Conservation (phyloP, 768 basidiomycete species). For the Scleroderma citrinum region DNA sequence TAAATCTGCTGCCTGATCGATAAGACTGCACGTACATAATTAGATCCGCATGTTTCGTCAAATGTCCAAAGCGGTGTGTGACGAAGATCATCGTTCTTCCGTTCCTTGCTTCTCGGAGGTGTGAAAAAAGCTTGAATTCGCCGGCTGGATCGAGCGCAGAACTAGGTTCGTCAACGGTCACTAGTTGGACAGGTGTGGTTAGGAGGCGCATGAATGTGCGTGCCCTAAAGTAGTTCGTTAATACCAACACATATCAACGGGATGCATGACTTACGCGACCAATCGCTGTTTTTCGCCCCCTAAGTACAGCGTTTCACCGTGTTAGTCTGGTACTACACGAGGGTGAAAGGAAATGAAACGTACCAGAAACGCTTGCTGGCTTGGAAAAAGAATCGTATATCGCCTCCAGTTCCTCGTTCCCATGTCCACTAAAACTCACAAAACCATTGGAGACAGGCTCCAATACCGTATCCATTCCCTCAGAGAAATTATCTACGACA, state of each 20-base stretch:
- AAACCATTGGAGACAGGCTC: constrained; percentile 26
- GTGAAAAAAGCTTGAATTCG: constrained; percentile 28
- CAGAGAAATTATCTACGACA: constrained; percentile 32
- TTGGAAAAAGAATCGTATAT: constrained; percentile 18
- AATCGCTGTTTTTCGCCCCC: constrained; percentile 30
- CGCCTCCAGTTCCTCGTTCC: constrained; percentile 7
- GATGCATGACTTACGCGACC: constrained; percentile 21
- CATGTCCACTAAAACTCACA: constrained; percentile 20
- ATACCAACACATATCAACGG: too few species aligned
- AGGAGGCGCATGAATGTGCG: constrained; percentile 38
- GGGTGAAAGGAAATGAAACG: too few species aligned
- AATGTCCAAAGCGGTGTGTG: constrained; percentile 35
- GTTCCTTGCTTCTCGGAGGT: constrained; percentile 19
- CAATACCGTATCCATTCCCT: constrained; percentile 35
- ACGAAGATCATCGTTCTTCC: constrained; percentile 37
- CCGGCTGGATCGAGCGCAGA: constrained; percentile 34
- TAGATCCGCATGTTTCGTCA: constrained; percentile 32
- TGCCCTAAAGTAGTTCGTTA: constrained; percentile 15
- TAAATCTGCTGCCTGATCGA: not conserved
- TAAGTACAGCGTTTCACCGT: not conserved
- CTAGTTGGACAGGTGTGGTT: constrained; percentile 24
- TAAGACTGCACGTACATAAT: constrained; percentile 27
- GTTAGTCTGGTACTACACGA: too few species aligned
- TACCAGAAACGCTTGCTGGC: constrained; percentile 19
- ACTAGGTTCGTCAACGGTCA: constrained; percentile 34